Conservation (phyloP, 306 rosid species). For the Cyclanthera cordifolia region DNA sequence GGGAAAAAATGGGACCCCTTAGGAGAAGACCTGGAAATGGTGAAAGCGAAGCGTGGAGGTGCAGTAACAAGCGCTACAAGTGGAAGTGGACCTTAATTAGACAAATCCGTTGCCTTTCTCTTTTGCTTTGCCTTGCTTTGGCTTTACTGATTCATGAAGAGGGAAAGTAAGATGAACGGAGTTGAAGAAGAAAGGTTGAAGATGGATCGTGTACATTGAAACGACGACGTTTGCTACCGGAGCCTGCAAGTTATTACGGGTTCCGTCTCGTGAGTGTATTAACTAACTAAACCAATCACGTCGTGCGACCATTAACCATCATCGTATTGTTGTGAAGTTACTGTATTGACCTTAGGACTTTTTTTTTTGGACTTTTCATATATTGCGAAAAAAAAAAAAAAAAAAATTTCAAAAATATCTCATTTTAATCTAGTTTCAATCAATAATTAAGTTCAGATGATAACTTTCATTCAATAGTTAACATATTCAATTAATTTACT, state of each 20-base stretch:
- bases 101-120: too few relatives aligned
- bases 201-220: not conserved
- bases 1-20: conserved; percentile 6
- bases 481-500: too few relatives aligned
- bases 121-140: not conserved
- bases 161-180: not conserved
- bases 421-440: too few relatives aligned
- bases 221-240: not conserved
- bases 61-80: conserved; percentile 5
- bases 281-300: conserved; percentile 12
- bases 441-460: too few relatives aligned
- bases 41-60: conserved; percentile 17
- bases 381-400: too few relatives aligned
- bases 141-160: not conserved
- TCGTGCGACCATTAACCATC: not conserved
- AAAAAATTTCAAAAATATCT: too few relatives aligned
- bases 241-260: not conserved
- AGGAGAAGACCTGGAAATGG: conserved; percentile 10
- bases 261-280: conserved; percentile 13
- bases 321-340: not conserved
- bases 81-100: conserved; percentile 25
- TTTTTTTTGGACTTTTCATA: too few relatives aligned
- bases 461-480: too few relatives aligned
- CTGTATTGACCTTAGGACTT: not conserved
- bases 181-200: not conserved